Conservation (phyloP, 352 stramenopile genomes). For the Phytopythium oedochilum region DNA sequence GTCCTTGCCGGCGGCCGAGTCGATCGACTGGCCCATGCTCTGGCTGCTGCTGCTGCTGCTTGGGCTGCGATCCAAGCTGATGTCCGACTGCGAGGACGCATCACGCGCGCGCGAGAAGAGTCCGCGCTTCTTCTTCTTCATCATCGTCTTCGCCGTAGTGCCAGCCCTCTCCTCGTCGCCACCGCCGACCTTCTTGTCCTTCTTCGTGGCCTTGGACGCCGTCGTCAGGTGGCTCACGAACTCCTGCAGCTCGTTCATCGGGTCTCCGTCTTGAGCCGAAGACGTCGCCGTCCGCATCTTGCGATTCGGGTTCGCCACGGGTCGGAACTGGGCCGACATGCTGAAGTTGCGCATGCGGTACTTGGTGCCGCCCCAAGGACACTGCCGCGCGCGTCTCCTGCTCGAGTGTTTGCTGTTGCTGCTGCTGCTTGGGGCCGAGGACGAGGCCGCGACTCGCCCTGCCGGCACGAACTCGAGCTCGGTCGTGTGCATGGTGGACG, state of each 20-base stretch:
- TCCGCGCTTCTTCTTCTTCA: not conserved
- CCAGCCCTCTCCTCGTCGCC: not conserved
- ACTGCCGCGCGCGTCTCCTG: constrained; percentile 20
- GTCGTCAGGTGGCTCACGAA: constrained; percentile 50
- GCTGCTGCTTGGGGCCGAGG: constrained; percentile 1
- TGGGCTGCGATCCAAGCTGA: constrained; percentile 6
- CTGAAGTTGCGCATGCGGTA: constrained; percentile 77
- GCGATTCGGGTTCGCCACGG: constrained; percentile 41
- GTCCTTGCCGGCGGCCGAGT: constrained; percentile 2
- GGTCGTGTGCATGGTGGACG: constrained; percentile 45
- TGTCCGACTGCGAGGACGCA: not conserved
- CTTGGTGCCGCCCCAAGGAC: constrained; percentile 59
- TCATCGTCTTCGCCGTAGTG: constrained; percentile 1
- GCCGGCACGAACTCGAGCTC: constrained; percentile 55
- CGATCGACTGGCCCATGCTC: not conserved
- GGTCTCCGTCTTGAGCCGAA: constrained; percentile 14
- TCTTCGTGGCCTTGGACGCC: constrained; percentile 25
- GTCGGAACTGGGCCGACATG: constrained; percentile 50
- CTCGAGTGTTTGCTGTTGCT: constrained; percentile 19
- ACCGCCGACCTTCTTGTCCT: constrained; percentile 12
- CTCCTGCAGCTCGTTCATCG: constrained; percentile 46
- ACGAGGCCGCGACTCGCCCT: constrained; percentile 34
- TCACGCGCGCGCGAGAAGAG: not conserved
- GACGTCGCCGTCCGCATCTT: constrained; percentile 26
- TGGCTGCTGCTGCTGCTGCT: constrained; percentile 4